A percentile compares a stretch with the other conserved stretches of the same genome.
Conservation (phyloP, 225 moss, liverwort and hornwort genomes). For the Pseudisothecium myosuroides region DNA sequence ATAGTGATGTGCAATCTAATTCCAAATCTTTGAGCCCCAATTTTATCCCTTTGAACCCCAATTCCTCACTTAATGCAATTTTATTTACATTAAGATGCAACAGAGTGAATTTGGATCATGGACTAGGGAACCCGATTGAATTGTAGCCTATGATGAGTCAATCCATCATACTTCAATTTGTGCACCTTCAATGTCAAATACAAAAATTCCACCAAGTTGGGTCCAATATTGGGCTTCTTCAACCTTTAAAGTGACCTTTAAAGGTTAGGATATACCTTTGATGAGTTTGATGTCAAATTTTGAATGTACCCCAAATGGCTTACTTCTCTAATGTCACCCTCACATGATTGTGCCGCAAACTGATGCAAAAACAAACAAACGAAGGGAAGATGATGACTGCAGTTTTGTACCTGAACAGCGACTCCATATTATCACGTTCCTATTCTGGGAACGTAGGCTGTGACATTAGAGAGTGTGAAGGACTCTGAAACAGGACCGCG, state of each 20-base stretch:
- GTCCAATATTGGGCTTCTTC: neutral
- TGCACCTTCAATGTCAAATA: neutral
- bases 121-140: neutral
- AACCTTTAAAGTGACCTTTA: neutral
- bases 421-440: neutral
- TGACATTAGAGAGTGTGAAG: neutral
- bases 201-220: accelerated
- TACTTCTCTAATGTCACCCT: neutral
- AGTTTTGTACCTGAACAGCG: no score
- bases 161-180: neutral
- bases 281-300: neutral
- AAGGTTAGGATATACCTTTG: neutral
- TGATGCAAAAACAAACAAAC: neutral
- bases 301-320: neutral
- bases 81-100: neutral
- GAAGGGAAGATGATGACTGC: neutral
- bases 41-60: neutral
- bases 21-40: neutral
- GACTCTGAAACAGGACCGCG: neutral
- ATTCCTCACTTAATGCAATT: neutral
- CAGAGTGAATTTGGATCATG: neutral
- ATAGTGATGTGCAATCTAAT: accelerated
- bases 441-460: neutral
- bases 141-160: accelerated
- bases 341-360: neutral